A percentile compares a stretch with the other conserved stretches of the same genome.
Conservation (phyloP, 2,329 filamentous ascomycete genomes). For the Phialophora tarda region DNA sequence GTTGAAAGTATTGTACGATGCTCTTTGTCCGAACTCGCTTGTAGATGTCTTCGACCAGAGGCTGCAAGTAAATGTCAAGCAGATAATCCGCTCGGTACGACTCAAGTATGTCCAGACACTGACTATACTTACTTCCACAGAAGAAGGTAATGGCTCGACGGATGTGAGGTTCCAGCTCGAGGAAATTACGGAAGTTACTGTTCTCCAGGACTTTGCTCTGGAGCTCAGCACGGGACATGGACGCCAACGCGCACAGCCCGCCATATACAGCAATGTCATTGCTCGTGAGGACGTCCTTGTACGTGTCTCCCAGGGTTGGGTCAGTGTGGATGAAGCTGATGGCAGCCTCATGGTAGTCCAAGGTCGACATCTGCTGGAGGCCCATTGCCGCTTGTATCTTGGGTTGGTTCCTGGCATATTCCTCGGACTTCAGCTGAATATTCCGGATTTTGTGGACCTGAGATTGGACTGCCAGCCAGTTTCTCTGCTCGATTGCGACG, state of each 20-base stretch:
- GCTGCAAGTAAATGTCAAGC: constrained; percentile 84
- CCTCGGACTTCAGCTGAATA: constrained; percentile 60
- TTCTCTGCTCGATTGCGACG: constrained; percentile 74
- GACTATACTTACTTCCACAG: constrained; percentile 85
- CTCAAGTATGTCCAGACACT: constrained; percentile 81
- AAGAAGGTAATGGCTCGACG: constrained; percentile 89
- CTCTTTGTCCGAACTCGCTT: constrained; percentile 81
- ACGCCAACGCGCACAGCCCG: constrained; percentile 85
- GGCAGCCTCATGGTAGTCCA: constrained; percentile 71
- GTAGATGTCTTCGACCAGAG: constrained; percentile 74
- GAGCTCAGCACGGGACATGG: constrained; percentile 79
- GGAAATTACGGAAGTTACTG: constrained; percentile 77
- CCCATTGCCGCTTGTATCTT: constrained; percentile 71
- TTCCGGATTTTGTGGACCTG: constrained; percentile 64
- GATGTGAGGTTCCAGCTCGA: constrained; percentile 92
- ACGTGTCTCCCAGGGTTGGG: constrained; percentile 58
- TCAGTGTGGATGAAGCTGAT: constrained; percentile 70
- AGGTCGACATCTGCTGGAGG: constrained; percentile 63
- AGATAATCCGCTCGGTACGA: constrained; percentile 82
- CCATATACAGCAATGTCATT: constrained; percentile 95
- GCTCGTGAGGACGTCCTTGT: constrained; percentile 74
- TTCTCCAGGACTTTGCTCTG: constrained; percentile 80
- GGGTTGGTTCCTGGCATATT: constrained; percentile 61
- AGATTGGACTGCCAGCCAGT: constrained; percentile 73
- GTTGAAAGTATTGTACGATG: constrained; percentile 89